These are phyloP conservation scores for Lentinula sp. DNA, from an alignment of 768 basidiomycete species.

Conservation along the genomic window DNA sequence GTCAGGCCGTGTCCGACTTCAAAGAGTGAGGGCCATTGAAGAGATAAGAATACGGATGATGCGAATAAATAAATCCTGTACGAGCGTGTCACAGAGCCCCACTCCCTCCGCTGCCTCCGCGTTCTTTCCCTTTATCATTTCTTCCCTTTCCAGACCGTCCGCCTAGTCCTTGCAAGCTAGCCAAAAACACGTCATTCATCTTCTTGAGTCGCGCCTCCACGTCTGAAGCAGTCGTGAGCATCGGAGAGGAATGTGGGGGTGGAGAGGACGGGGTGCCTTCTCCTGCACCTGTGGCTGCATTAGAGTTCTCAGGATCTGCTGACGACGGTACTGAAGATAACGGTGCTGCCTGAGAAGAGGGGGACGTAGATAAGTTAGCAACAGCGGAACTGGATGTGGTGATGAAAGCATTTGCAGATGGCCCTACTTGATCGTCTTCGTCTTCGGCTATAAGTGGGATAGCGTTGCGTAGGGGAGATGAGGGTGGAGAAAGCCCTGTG, in stretches of 20 bases:
- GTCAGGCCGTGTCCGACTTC: too few relatives aligned
- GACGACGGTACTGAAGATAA: not conserved
- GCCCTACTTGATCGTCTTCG: not conserved
- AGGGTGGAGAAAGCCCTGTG: not conserved
- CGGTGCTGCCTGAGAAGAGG: not conserved
- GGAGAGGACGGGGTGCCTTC: constrained; percentile 8
- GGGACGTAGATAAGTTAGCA: not conserved
- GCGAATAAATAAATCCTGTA: too few relatives aligned
- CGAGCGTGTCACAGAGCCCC: too few relatives aligned
- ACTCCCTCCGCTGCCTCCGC: not conserved
- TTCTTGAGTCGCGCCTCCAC: constrained; percentile 40
- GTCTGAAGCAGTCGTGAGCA: constrained; percentile 20
- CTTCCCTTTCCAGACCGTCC: constrained; percentile 12
- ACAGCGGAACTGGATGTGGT: not conserved
- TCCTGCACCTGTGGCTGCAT: not conserved
- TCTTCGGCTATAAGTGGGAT: not conserved
- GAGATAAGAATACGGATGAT: too few relatives aligned
- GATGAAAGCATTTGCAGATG: too few relatives aligned
- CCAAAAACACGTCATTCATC: constrained; percentile 41
- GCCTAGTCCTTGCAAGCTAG: constrained; percentile 36
- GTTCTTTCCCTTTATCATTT: not conserved
- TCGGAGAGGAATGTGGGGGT: constrained; percentile 8
- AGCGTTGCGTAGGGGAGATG: not conserved
- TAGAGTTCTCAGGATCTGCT: not conserved
- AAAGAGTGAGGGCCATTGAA: too few relatives aligned